Evolutionary conservation across 768 basidiomycete genomes (phyloP), one percentile per base, ranked within the genome.

Genomic region (Hortiboletus campestris): DNA sequence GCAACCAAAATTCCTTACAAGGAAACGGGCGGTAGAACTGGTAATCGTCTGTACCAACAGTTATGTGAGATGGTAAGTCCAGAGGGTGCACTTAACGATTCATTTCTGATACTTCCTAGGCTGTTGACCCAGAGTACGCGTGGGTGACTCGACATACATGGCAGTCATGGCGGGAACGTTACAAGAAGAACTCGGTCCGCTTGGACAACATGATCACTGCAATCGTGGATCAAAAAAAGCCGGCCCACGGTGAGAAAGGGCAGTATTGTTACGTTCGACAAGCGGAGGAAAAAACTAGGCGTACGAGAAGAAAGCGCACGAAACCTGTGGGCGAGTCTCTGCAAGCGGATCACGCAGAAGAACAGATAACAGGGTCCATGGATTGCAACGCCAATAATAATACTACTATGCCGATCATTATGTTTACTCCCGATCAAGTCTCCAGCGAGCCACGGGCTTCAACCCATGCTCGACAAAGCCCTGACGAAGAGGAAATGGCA

Each of bases 81-180:
- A 16, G n/a, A 39, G 36, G 11, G 34, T 52, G 45, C n/a, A 16
- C 14, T 34, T 25, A n/a, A 38, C 3, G 11, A 35, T 53, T 19
- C n/a, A 28, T 12, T 19, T 48, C 38, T 63, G 19, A 61, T 35
- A 29, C 22, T 28, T 40, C 17, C 10, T 60, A 91, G 89, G 76
- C 75, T 46, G 71, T 72, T 47, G 86, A 90, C 57, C 85, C 88
- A 2, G 88, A 89, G 58, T 91, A 83, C 63, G 76, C 80, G 0
- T 92, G 90, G 90, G 91, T 91, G 19, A 78, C 76, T 25, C 84
- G 89, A 16, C 90, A 93, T 67, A 91, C 89, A 2, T 93, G 90
- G 90, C 89, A 91, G 60, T 93, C 90, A 16, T 93, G 90, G 90
- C 82, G 91, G 28, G 90, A 93, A 65, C 79, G 91, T 29, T 93